Evolutionary conservation across 2,329 filamentous ascomycete species (phyloP).

Genomic region (Fusarium metavorans): DNA sequence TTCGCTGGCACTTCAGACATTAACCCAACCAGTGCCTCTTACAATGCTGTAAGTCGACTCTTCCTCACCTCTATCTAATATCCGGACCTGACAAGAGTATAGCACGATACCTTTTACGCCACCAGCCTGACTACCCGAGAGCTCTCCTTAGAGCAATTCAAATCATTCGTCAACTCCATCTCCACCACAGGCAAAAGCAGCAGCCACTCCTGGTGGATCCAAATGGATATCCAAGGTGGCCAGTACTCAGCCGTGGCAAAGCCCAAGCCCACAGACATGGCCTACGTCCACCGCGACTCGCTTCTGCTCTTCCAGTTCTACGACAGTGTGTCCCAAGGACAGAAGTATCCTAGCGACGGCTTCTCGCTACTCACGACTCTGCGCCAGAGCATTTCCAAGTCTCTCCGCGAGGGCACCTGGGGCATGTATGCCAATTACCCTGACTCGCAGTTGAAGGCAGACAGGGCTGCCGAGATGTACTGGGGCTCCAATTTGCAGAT

Average conservation of each 20-base stretch:
- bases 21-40: constrained; percentile 41
- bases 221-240: constrained; percentile 51
- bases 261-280: constrained; percentile 44
- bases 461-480: constrained; percentile 51
- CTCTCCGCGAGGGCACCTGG: constrained; percentile 45
- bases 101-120: constrained; percentile 50
- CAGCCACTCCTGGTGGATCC: constrained; percentile 42
- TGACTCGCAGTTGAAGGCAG: constrained; percentile 51
- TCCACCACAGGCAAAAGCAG: constrained; percentile 30
- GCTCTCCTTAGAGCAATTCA: constrained; percentile 37
- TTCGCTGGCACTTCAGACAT: constrained; percentile 34
- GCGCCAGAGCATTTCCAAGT: constrained; percentile 48
- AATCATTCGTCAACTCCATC: constrained; percentile 42
- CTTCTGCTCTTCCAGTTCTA: constrained; percentile 65
- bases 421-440: constrained; percentile 58
- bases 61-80: fast-evolving
- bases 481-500: constrained; percentile 52
- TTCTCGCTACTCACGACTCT: constrained; percentile 51
- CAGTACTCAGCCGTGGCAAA: constrained; percentile 52
- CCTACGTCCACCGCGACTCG: constrained; percentile 57
- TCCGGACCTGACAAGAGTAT: not conserved
- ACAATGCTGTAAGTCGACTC: constrained; percentile 36
- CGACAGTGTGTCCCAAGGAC: constrained; percentile 49
- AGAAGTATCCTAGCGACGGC: constrained; percentile 50
- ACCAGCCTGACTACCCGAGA: constrained; percentile 45